These are phyloP conservation scores for Aspergillus vadensis DNA, from an alignment of 2,329 filamentous ascomycete genomes.

Conservation along the genomic window DNA sequence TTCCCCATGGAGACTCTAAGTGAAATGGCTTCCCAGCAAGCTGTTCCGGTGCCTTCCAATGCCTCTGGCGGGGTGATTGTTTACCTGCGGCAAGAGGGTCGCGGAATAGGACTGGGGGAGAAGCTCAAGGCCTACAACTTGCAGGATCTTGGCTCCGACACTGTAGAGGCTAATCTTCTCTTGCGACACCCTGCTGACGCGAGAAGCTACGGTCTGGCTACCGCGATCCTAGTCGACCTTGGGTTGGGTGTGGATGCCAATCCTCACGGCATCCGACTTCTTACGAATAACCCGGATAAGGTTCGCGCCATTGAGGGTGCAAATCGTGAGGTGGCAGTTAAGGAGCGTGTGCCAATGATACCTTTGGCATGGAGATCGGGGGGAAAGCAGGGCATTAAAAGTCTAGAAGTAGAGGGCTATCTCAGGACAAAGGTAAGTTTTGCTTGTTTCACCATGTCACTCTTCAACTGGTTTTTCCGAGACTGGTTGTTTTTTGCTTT, in stretches of 20 bases:
- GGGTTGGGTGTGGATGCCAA: constrained; percentile 69
- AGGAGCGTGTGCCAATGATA: constrained; percentile 91
- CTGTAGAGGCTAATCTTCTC: constrained; percentile 90
- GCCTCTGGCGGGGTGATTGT: constrained; percentile 83
- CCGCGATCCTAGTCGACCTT: constrained; percentile 87
- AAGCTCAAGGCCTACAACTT: constrained; percentile 98
- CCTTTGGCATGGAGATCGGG: constrained; percentile 87
- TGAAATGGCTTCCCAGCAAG: constrained; percentile 30
- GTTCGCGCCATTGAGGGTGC: constrained; percentile 92
- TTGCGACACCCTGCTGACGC: constrained; percentile 92
- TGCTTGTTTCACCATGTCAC: not conserved
- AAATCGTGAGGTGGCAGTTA: constrained; percentile 81
- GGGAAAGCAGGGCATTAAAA: constrained; percentile 75
- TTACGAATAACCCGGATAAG: constrained; percentile 98
- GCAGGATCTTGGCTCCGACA: constrained; percentile 95
- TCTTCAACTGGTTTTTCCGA: not conserved
- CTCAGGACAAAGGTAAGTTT: constrained; percentile 82
- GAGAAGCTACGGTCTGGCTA: constrained; percentile 92
- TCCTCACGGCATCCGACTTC: constrained; percentile 63
- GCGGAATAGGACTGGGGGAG: constrained; percentile 90
- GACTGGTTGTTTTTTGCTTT: not conserved
- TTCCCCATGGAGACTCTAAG: constrained; percentile 52
- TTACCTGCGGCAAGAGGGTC: constrained; percentile 92
- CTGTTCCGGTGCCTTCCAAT: constrained; percentile 46
- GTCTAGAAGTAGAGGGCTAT: constrained; percentile 90